These are phyloP conservation scores for Diaporthe batatas DNA, from an alignment of 2,329 filamentous ascomycete genomes.

Conservation along the genomic window DNA sequence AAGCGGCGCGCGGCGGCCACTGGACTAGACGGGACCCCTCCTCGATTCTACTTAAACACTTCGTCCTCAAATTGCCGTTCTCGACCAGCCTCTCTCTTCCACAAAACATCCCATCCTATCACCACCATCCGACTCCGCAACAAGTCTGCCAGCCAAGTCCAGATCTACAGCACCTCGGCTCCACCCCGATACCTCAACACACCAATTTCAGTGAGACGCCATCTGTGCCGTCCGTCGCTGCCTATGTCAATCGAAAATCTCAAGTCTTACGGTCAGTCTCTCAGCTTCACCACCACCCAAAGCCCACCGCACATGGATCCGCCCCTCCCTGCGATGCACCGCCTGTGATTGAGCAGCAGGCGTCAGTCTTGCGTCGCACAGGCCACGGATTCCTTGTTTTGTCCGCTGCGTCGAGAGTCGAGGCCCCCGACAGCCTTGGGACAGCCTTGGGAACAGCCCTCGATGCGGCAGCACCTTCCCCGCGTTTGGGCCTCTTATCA, in stretches of 20 bases:
- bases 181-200: conserved; percentile 44
- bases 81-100: conserved; percentile 17
- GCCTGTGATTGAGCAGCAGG: not conserved
- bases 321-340: not conserved
- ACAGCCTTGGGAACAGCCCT: not conserved
- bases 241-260: conserved; percentile 99
- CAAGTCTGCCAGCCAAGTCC: conserved; percentile 36
- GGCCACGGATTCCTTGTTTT: not conserved
- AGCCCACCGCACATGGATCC: not conserved
- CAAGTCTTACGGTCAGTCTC: conserved; percentile 63
- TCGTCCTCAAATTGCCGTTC: no score
- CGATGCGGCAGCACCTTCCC: conserved; percentile 24
- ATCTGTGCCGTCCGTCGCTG: conserved; percentile 66
- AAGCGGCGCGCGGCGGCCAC: not conserved
- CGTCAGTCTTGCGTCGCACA: conserved; percentile 5
- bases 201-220: conserved; percentile 61
- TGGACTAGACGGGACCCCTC: not conserved
- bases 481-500: conserved; percentile 1
- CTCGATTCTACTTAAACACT: conserved; percentile 33
- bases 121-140: conserved; percentile 18
- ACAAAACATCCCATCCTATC: conserved; percentile 28
- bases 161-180: conserved; percentile 32
- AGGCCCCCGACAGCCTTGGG: no score
- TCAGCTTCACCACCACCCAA: not conserved
- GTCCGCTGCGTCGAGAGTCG: not conserved